A percentile compares a stretch with the other conserved stretches of the same genome.
phyloP scores from a whole-genome alignment of 1,284 basidiomycete genomes.

The Marasmius sp. region DNA sequence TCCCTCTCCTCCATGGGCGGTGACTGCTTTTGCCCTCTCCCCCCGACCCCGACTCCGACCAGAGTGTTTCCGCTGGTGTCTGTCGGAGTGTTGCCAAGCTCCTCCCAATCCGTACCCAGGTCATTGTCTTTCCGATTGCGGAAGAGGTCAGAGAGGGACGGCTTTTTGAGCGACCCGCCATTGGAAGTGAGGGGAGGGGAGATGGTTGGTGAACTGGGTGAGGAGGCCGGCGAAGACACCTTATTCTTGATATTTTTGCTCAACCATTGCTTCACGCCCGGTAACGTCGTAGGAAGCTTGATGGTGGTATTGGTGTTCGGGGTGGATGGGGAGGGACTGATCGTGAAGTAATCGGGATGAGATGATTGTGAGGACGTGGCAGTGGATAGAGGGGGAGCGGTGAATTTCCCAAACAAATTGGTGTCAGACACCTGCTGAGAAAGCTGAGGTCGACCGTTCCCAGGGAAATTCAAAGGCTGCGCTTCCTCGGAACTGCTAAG shows the following conservation, averaged over 20 bases:
- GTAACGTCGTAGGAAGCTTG: slow-evolving; percentile 70
- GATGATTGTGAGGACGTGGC: slow-evolving; percentile 46
- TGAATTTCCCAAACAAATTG: slow-evolving; percentile 55
- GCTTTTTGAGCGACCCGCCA: slow-evolving; percentile 47
- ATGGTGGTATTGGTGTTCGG: slow-evolving; percentile 32
- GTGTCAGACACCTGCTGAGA: slow-evolving; percentile 67
- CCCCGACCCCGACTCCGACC: slow-evolving; percentile 23
- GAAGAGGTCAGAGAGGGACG: slow-evolving; percentile 64
- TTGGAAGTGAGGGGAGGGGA: slow-evolving; percentile 27
- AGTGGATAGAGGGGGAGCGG: slow-evolving; percentile 40
- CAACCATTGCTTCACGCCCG: slow-evolving; percentile 77
- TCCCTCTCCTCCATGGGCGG: slow-evolving; percentile 24
- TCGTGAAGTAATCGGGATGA: slow-evolving; percentile 49
- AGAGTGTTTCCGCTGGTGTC: slow-evolving; percentile 40
- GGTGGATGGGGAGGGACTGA: slow-evolving; percentile 37
- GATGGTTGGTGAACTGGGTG: slow-evolving; percentile 37
- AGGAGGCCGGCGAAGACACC: slow-evolving; percentile 40
- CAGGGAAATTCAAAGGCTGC: neutral
- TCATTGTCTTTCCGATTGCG: slow-evolving; percentile 53
- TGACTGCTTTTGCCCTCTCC: slow-evolving; percentile 15
- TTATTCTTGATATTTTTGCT: slow-evolving; percentile 52
- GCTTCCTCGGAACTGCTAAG: slow-evolving; percentile 33
- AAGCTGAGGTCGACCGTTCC: neutral
- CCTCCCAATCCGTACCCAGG: slow-evolving; percentile 63
- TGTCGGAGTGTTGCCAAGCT: slow-evolving; percentile 48